Evolutionary conservation across 257 asterid genomes (phyloP).

Genomic region (Solanum infundibuliforme): DNA sequence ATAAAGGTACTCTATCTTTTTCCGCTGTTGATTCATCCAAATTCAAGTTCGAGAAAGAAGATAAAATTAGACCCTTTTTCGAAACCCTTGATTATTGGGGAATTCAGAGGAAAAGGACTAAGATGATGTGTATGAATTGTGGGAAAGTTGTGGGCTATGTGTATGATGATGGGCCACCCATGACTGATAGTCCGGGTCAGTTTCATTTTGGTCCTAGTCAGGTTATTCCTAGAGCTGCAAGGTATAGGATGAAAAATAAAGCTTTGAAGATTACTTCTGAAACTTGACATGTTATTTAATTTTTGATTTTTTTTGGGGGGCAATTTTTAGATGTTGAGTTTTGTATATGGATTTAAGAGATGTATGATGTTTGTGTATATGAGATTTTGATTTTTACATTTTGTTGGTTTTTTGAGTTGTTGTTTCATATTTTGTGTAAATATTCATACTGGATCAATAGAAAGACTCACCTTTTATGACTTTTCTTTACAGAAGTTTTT

Average conservation of each 20-base stretch:
- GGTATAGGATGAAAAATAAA: conserved; percentile 73
- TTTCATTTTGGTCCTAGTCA: conserved; percentile 86
- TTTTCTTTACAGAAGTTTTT: neutral
- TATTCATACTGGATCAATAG: neutral
- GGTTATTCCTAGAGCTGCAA: conserved; percentile 75
- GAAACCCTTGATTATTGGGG: conserved; percentile 91
- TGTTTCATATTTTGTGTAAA: neutral
- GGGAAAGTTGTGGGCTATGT: conserved; percentile 56
- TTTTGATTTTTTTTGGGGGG: neutral
- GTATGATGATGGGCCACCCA: conserved; percentile 87
- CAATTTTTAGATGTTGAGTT: neutral
- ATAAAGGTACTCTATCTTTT: conserved; percentile 70
- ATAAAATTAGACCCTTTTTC: conserved; percentile 65
- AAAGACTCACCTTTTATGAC: neutral
- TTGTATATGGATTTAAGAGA: neutral
- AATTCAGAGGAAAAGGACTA: conserved; percentile 71
- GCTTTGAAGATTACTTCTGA: conserved; percentile 40
- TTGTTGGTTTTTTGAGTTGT: neutral
- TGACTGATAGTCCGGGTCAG: conserved; percentile 64
- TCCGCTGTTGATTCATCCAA: conserved; percentile 57
- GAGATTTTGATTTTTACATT: neutral
- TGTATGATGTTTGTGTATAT: neutral
- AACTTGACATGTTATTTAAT: conserved; percentile 21
- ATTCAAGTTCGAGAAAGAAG: conserved; percentile 67
- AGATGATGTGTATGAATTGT: conserved; percentile 65